Percentiles rank a stretch among this genome's conserved stretches.
Evolutionary conservation across 176 grass and related monocot species (phyloP).

Genomic region (Zizania latifolia): DNA sequence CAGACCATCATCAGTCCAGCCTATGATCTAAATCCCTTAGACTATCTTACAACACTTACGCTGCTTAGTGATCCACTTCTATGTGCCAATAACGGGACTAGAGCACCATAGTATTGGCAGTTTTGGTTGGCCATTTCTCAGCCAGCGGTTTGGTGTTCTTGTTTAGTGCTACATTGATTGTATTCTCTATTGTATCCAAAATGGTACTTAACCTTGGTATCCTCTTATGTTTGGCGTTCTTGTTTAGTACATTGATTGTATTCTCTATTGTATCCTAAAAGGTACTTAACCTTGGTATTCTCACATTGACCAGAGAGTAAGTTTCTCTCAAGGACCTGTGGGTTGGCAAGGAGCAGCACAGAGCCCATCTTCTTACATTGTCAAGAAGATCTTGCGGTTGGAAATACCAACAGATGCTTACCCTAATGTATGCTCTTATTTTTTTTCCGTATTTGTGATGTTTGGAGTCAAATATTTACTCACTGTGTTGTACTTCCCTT

Average conservation of each 20-base stretch:
- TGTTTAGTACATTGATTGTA: slow-evolving; percentile 10
- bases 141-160: too few species aligned
- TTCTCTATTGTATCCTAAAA: background rate
- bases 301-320: slow-evolving; percentile 52
- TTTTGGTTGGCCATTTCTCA: background rate
- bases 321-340: slow-evolving; percentile 55
- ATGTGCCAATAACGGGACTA: background rate
- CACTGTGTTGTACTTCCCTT: slow-evolving; percentile 7
- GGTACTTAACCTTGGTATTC: slow-evolving; percentile 4
- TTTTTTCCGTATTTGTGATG: slow-evolving; percentile 12
- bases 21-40: background rate
- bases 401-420: slow-evolving; percentile 75
- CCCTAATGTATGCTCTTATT: slow-evolving; percentile 60
- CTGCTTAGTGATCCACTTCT: background rate
- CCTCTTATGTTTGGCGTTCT: background rate
- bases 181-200: too few species aligned
- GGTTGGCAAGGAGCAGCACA: slow-evolving; percentile 74
- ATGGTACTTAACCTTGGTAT: too few species aligned
- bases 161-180: too few species aligned
- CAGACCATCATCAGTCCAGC: background rate
- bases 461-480: slow-evolving; percentile 35
- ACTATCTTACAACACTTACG: background rate
- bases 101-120: background rate
- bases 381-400: slow-evolving; percentile 92
- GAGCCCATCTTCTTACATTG: slow-evolving; percentile 66